Conservation (phyloP, 2,329 filamentous ascomycete genomes). For the Hymenoscyphus repandus region DNA sequence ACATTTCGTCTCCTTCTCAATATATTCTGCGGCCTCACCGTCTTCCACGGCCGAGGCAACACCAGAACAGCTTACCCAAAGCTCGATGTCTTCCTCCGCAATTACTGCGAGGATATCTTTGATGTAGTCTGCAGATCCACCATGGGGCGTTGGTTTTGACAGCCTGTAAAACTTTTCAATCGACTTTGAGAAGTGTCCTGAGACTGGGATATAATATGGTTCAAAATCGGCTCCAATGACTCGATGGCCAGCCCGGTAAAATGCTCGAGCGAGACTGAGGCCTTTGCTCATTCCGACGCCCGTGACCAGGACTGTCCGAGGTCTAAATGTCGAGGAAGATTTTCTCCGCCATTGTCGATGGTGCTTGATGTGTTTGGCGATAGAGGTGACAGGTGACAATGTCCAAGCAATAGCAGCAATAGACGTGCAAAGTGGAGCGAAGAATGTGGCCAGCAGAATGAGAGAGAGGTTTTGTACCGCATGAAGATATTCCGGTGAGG, state of each 20-base stretch:
- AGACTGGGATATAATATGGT: slow-evolving; percentile 18
- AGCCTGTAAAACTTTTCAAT: slow-evolving; percentile 15
- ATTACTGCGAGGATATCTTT: slow-evolving; percentile 4
- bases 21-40: slow-evolving; percentile 54
- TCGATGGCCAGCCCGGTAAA: slow-evolving; percentile 59
- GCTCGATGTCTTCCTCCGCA: slow-evolving; percentile 3
- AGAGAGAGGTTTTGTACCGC: slow-evolving; percentile 43
- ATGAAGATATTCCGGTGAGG: slow-evolving; percentile 32
- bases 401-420: slow-evolving; percentile 11
- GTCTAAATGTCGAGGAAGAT: slow-evolving; percentile 21
- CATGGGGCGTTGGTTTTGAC: background rate
- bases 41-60: slow-evolving; percentile 62
- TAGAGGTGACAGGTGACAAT: slow-evolving; percentile 7
- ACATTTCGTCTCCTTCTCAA: slow-evolving; percentile 54
- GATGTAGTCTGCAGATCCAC: slow-evolving; percentile 4
- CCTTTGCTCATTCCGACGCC: slow-evolving; percentile 70
- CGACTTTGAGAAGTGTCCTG: slow-evolving; percentile 19
- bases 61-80: slow-evolving; percentile 54
- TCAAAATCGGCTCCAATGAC: slow-evolving; percentile 68
- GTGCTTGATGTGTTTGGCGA: slow-evolving; percentile 3
- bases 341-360: slow-evolving; percentile 12
- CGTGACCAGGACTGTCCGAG: slow-evolving; percentile 60
- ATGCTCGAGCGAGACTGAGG: slow-evolving; percentile 58
- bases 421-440: slow-evolving; percentile 21
- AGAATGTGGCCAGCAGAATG: slow-evolving; percentile 27